A percentile compares a stretch with the other conserved stretches of the same genome.
Evolutionary conservation across 2,329 filamentous ascomycete genomes (phyloP).

Genomic region (Cadophora gregata): DNA sequence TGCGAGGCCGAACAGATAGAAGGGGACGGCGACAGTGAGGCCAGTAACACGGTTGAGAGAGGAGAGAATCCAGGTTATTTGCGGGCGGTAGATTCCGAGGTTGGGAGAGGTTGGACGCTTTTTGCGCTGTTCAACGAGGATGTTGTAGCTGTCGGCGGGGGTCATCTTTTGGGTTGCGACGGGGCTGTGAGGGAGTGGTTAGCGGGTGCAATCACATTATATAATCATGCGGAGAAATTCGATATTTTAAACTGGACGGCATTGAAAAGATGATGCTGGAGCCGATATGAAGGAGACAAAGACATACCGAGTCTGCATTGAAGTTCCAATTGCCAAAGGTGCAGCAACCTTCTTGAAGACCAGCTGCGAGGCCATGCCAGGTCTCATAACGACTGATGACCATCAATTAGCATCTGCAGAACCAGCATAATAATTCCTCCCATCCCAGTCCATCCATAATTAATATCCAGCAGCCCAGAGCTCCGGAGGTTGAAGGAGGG

Average conservation of each 20-base stretch:
- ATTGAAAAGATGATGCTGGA: not conserved
- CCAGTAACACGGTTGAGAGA: slow-evolving; percentile 70
- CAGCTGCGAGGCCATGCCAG: slow-evolving; percentile 48
- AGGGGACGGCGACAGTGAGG: slow-evolving; percentile 60
- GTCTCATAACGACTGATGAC: slow-evolving; percentile 33
- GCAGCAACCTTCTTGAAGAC: slow-evolving; percentile 48
- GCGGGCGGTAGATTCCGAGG: slow-evolving; percentile 71
- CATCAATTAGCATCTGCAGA: slow-evolving; percentile 7
- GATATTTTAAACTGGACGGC: not conserved
- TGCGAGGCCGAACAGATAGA: slow-evolving; percentile 71
- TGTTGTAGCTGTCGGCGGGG: slow-evolving; percentile 52
- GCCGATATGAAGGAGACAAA: not conserved
- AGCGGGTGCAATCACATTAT: too few relatives aligned
- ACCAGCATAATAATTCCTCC: not conserved
- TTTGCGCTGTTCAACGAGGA: slow-evolving; percentile 72
- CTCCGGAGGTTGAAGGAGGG: not conserved
- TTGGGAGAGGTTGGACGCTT: slow-evolving; percentile 72
- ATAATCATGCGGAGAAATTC: not conserved
- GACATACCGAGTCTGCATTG: slow-evolving; percentile 55
- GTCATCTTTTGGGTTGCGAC: slow-evolving; percentile 55
- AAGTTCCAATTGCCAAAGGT: slow-evolving; percentile 49
- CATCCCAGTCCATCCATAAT: not conserved
- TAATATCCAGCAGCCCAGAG: too few relatives aligned
- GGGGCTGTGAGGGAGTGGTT: slow-evolving; percentile 45
- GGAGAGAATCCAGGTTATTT: slow-evolving; percentile 72